phyloP scores from a whole-genome alignment of 768 basidiomycete genomes.

The Russula emetica region DNA sequence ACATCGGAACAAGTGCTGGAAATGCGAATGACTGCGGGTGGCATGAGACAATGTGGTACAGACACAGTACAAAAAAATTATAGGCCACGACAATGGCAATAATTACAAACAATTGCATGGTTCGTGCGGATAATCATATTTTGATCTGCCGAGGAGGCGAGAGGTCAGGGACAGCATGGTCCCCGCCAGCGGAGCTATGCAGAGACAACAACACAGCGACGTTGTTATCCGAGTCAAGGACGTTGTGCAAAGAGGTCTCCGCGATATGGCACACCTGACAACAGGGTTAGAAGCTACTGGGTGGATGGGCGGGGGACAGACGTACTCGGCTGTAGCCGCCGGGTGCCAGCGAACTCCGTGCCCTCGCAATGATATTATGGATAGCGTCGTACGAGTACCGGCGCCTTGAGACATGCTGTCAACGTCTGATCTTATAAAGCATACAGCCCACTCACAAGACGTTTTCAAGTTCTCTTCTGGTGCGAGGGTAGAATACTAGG shows the following conservation, averaged over 20 bases:
- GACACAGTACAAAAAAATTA: constrained; percentile 13
- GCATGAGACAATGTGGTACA: constrained; percentile 17
- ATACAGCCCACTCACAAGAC: constrained; percentile 51
- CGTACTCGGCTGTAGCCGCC: constrained; percentile 54
- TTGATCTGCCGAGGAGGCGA: constrained; percentile 39
- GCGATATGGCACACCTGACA: constrained; percentile 63
- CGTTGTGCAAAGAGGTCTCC: constrained; percentile 63
- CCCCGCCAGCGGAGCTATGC: constrained; percentile 38
- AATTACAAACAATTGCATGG: constrained; percentile 2
- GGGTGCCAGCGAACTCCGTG: constrained; percentile 57
- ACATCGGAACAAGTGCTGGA: constrained; percentile 16
- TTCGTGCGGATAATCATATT: constrained; percentile 30
- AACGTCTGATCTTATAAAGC: neutral
- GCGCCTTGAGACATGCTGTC: constrained; percentile 41
- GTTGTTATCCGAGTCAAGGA: constrained; percentile 68
- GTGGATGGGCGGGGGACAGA: neutral
- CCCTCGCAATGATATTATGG: constrained; percentile 72
- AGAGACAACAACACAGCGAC: constrained; percentile 58
- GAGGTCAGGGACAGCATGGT: constrained; percentile 36
- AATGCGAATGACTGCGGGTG: constrained; percentile 21
- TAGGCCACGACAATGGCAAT: constrained; percentile 8
- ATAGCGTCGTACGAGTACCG: constrained; percentile 77
- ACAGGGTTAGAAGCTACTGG: neutral
- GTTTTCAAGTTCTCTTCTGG: constrained; percentile 61
- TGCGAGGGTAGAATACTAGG: constrained; percentile 65